Base-by-base conservation (phyloP, 2,329 filamentous ascomycete species). In the Aureobasidium namibiae region DNA sequence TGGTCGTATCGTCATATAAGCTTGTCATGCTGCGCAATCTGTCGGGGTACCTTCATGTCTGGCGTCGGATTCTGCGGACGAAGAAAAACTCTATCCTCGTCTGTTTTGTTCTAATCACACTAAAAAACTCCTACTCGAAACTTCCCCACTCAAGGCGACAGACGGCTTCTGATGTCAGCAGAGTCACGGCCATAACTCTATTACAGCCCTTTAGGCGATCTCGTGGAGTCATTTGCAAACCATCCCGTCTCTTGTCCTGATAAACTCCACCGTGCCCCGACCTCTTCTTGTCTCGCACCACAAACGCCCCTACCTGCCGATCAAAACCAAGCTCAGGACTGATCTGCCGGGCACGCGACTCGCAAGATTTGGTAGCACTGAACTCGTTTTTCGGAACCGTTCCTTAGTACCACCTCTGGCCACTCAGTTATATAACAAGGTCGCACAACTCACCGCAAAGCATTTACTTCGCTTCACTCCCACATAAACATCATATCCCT, bases 351-450 rank as follows among this genome's bases (percentile, higher is more conserved):
- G 23, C 54, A 57, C 54, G 54, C 54, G 54, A 57, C 54, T 48
- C 54, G 54, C 54, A 57, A 57, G 54, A 57, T 57, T 57, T 48
- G 54, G 54, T 58, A 49, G 54, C 34, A 58, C 54, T 58, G 44
- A 58, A 49, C 54, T 58, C 54, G 39, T 49, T 57, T 58, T 18
- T 58, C 54, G 54, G 54, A 58, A 58, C 54, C 42, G 44, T 58
- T 58, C 26, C 44, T 23, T 49, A 49, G 42, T 49, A 48, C 42
- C 54, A 58, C 54, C 44, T 41, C 33, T 58, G 44, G 44, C 44
- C 49, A 36, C 23, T 26, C 31, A 29, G 53, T 46, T 41, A 56
- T 56, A 46, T 56, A 49, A 48, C 54, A 44, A 44, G 54, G 54
- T 58, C 44, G 44, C 54, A 58, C 54, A 58, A 49, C 54, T 58